Conservation (phyloP, 331 rosid genomes). For the Quercus tomentella region DNA sequence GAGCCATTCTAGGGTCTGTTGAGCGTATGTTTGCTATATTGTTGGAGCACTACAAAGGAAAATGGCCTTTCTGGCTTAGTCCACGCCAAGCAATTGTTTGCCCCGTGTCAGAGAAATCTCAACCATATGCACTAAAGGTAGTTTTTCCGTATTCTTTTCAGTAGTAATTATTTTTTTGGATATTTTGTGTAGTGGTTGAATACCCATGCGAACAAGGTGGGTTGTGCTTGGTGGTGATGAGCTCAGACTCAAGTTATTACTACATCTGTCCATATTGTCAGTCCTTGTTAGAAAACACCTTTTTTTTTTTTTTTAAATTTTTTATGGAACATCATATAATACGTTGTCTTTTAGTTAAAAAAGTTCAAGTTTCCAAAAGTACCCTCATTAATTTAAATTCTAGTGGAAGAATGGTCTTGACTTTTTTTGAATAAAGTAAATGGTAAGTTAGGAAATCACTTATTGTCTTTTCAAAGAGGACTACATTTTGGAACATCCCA, state of each 20-base stretch:
- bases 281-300: too few species aligned
- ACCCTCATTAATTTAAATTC: too few species aligned
- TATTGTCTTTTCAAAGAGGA: too few species aligned
- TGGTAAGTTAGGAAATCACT: too few species aligned
- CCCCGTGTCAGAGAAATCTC: constrained; percentile 94
- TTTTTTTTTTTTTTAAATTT: rapidly evolving
- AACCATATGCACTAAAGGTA: constrained; percentile 73
- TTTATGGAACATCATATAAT: too few species aligned
- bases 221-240: not conserved
- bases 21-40: constrained; percentile 97
- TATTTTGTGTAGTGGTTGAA: not conserved
- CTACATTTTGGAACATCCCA: too few species aligned
- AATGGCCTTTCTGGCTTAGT: constrained; percentile 99
- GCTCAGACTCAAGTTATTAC: not conserved
- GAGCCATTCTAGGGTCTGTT: constrained; percentile 96
- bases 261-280: too few species aligned
- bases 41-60: constrained; percentile 95
- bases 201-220: not conserved
- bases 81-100: constrained; percentile 98
- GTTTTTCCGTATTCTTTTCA: not conserved
- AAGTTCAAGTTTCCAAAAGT: too few species aligned
- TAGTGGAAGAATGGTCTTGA: too few species aligned
- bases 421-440: too few species aligned
- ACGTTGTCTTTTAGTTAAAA: too few species aligned
- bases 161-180: not conserved